Base-by-base conservation (phyloP, 1,139 yeast species). In the Kodamaea sp. region DNA sequence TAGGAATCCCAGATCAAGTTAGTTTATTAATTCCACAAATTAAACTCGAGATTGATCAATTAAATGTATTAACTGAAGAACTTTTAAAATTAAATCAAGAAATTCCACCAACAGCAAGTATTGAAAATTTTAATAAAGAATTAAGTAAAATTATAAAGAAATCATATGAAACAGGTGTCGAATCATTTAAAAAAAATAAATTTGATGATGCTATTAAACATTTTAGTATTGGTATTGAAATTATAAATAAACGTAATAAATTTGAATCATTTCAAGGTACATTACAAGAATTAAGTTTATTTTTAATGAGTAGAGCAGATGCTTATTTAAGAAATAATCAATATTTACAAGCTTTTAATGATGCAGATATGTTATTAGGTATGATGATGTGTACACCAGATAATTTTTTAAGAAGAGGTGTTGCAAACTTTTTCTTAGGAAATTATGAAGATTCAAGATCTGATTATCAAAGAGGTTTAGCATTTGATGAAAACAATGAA, bases 261-360 rank as follows among this genome's bases (percentile, higher is more conserved):
- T 89, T 90, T 75, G 98, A 92, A 59, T 72, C 90, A 8, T 85
- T 89, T 53, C 89, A 79, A 48, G 75, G 82, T 31, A 84, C 90
- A 29, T 63, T 89, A 40, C 90, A 84, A 53, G 97, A 92, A 58
- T 65, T 86, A 40, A 74, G 82, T 35, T 71, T 78, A 53, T 75
- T 88, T 55, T 63, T 90, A 42, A 83, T 81, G 68, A 84, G 88
- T 40, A 75, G 97, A 48, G 81, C 95, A 20, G 97, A 90, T 54
- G 86, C 95, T 0, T 77, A 83, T 53, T 70, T 89, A 57, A 75
- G 83, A 52, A 68, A 75, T 41, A 73, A 78, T 38, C 68, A 79
- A 42, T 85, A 78, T 66, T 62, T 84, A 34, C 82, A 81, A 38
- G 97, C 96, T 0, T 78, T 70, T 55, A 83, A 84, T 44, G 97